Percentiles rank a stretch among this genome's conserved stretches.
Evolutionary conservation across 371 early-diverging fungal genomes (phyloP).

Genomic region (Mucor plumbeus): DNA sequence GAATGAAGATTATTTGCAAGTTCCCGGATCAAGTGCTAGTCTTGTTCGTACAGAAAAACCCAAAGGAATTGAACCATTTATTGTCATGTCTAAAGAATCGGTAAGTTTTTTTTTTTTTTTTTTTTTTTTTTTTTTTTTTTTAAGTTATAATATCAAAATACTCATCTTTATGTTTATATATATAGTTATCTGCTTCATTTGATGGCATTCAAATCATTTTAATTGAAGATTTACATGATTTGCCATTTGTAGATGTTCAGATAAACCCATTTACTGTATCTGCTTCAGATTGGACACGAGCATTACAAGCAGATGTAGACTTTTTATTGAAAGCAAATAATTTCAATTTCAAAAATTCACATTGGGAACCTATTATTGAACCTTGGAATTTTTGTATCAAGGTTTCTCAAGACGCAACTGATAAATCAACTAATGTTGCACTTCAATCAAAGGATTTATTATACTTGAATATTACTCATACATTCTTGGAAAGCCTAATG

Average conservation of each 20-base stretch:
- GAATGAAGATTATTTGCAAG: neutral
- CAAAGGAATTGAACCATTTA: constrained; percentile 42
- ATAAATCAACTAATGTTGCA: constrained; percentile 44
- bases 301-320: constrained; percentile 72
- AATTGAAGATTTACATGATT: constrained; percentile 80
- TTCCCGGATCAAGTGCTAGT: neutral
- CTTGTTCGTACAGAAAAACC: neutral
- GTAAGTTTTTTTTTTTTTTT: constrained; percentile 23
- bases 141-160: neutral
- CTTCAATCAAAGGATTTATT: constrained; percentile 66
- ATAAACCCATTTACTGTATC: constrained; percentile 70
- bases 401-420: constrained; percentile 35
- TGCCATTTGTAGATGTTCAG: constrained; percentile 79
- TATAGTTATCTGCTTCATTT: constrained; percentile 49
- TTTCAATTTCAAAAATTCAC: constrained; percentile 87
- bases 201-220: constrained; percentile 73
- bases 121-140: no score
- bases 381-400: constrained; percentile 66
- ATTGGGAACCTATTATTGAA: constrained; percentile 92
- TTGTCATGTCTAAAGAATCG: constrained; percentile 56
- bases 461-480: constrained; percentile 76
- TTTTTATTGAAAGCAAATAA: constrained; percentile 80
- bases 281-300: constrained; percentile 76
- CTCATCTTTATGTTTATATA: neutral
- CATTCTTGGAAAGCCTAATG: constrained; percentile 70